phyloP scores from a whole-genome alignment of 257 asterid genomes.

The Solanum dulcamara region DNA sequence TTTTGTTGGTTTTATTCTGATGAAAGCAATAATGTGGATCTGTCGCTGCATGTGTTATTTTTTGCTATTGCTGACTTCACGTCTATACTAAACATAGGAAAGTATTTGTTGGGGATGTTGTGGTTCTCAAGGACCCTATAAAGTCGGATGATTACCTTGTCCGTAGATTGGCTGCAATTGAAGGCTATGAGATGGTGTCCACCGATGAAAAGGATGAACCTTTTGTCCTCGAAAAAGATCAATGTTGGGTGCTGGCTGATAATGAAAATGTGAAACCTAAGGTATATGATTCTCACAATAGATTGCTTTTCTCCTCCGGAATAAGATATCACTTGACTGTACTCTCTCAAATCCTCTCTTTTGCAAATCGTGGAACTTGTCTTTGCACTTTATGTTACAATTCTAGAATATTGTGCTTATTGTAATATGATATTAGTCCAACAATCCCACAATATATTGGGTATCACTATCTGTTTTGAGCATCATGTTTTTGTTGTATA shows the following conservation, averaged over 20 bases:
- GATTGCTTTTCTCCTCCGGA: not conserved
- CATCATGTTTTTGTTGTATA: not conserved
- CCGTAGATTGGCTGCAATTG: slow-evolving; percentile 75
- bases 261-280: slow-evolving; percentile 51
- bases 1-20: not conserved
- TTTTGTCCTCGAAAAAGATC: slow-evolving; percentile 59
- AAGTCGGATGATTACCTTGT: slow-evolving; percentile 42
- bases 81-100: slow-evolving; percentile 28
- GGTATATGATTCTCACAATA: slow-evolving; percentile 22
- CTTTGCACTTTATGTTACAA: not conserved
- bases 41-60: not conserved
- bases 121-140: slow-evolving; percentile 61
- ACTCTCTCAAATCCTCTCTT: not conserved
- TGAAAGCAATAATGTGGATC: not conserved
- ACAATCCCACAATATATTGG: not conserved
- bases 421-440: not conserved
- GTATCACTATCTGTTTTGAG: not conserved
- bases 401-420: not conserved
- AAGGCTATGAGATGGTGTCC: slow-evolving; percentile 81
- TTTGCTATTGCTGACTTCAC: not conserved
- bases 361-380: not conserved
- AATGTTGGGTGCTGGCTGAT: slow-evolving; percentile 89
- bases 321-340: not conserved
- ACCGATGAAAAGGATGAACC: slow-evolving; percentile 57
- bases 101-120: slow-evolving; percentile 67